Base-by-base conservation (phyloP, 129 eudicot genomes). In the Flaveria ramosissima region DNA sequence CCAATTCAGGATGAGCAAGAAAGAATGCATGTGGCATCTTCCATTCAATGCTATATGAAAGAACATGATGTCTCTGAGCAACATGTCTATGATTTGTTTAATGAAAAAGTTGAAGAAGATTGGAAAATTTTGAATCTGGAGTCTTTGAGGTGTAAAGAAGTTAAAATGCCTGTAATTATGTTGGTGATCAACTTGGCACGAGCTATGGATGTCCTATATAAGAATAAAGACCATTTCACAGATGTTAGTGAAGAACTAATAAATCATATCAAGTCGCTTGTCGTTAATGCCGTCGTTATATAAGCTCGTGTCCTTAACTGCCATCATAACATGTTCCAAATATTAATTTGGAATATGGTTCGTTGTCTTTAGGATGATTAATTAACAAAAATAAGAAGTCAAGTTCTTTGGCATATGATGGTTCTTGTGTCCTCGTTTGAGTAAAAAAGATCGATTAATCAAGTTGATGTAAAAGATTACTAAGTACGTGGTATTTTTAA, bases 41-140 rank as follows among this genome's bases (percentile, higher is more conserved):
- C 24, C 47, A 32, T 72, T 16, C n/a, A 72, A 53, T 72, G 77
- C 30, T 72, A 72, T 50, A 66, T 66, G 51, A 65, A 39, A 2
- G 26, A 64, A 20, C 27, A 55, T 55, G 62, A 55, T 55, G 62
- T 55, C 62, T 16, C 62, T 3, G 26, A 55, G 26, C 62, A 55
- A 7, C 62, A 55, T 0, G 62, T 2, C 24, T 15, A 55, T 55
- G 62, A 55, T 7, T 19, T 55, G 13, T 55, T 55, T 3, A 55
- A 55, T 7, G 1, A 55, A 9, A 55, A 55, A 55, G 62, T 55
- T 55, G 62, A 55, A 55, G 62, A 55, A 55, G 13, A n/a, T 19
- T 55, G 27, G 62, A 55, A 55, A 55, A 10, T n/a, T n/a, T 6
- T 55, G 27, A 55, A 55, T 7, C 62, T 55, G 6, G 62, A 55